Evolutionary conservation across 176 grass and related monocot species (phyloP), one percentile per base, ranked within the genome.

Genomic region (Triticum monococcum): DNA sequence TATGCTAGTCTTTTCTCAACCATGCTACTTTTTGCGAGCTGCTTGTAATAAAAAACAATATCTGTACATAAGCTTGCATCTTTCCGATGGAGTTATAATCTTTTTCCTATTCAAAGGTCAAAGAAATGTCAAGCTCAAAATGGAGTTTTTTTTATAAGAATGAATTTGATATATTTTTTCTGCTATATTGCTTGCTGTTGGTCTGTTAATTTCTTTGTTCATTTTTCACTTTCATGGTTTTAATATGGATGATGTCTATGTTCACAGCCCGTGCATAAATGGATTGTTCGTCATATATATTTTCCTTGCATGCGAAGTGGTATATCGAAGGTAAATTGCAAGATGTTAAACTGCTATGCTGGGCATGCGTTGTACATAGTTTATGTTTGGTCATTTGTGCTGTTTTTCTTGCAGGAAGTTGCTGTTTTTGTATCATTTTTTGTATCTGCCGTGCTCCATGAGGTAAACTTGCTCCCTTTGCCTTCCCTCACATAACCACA

Each of bases 181-280:
- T 43, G 14, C 16, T 78, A 38, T 5, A 20, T 33, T 57, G 13
- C 67, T 72, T 24, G 23, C 18, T 63, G 31, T 54, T 65, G 67
- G 22, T 68, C 56, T 60, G 11, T 78, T 46, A 65, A n/a, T 64
- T 54, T 79, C 36, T 35, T 75, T 73, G 20, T 89, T 52, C 13
- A n/a, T 88, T 79, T 83, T 37, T 23, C 77, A 64, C 5, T 80
- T 56, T 71, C 54, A 57, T 57, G 54, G 54, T 75, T 75, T 75
- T 64, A 78, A 79, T 59, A 77, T 64, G 85, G 32, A 45, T 87
- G 33, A 35, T 84, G 36, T 30, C 7, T 67, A 33, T 23, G 67
- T 84, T 70, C n/a, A 54, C 93, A 98, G 96, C 97, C 97, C 41
- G 97, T 98, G 25, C 97, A 98, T 87, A 98, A 91, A 91, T 98